These are phyloP conservation scores for Henningerozyma blattae DNA, from an alignment of 805 yeast species.

Conservation along the genomic window DNA sequence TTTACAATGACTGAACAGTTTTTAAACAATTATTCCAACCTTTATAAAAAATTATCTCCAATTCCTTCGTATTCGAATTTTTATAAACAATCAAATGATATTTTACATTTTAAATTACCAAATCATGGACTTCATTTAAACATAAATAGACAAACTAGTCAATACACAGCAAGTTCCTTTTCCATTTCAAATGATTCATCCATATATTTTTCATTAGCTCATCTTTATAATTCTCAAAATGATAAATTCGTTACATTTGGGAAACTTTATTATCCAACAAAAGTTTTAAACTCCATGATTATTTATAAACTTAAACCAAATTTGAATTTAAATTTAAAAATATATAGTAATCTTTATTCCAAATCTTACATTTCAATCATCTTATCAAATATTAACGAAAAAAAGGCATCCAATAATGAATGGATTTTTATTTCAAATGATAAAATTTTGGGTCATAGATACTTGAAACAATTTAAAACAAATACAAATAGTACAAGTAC, in stretches of 20 bases:
- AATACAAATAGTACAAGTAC: neutral
- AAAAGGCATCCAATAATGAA: constrained; percentile 33
- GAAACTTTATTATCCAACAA: constrained; percentile 76
- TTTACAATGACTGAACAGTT: neutral
- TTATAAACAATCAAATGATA: neutral
- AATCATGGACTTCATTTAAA: neutral
- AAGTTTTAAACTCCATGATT: constrained; percentile 77
- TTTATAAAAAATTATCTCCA: neutral
- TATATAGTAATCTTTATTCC: neutral
- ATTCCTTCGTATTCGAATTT: neutral
- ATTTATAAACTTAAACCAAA: constrained; percentile 47
- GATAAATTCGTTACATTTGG: constrained; percentile 53
- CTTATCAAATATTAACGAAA: neutral
- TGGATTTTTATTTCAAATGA: constrained; percentile 75
- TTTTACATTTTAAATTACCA: neutral
- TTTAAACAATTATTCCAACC: neutral
- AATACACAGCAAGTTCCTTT: neutral
- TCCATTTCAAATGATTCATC: neutral
- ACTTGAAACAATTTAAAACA: constrained; percentile 63
- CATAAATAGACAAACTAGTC: neutral
- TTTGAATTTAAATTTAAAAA: constrained; percentile 31
- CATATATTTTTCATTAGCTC: neutral
- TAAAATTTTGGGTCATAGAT: constrained; percentile 67
- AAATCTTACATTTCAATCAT: neutral
- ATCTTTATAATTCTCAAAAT: neutral